These are phyloP conservation scores for Fusarium sp. DNA, from an alignment of 2,329 filamentous ascomycete genomes.

Conservation along the genomic window DNA sequence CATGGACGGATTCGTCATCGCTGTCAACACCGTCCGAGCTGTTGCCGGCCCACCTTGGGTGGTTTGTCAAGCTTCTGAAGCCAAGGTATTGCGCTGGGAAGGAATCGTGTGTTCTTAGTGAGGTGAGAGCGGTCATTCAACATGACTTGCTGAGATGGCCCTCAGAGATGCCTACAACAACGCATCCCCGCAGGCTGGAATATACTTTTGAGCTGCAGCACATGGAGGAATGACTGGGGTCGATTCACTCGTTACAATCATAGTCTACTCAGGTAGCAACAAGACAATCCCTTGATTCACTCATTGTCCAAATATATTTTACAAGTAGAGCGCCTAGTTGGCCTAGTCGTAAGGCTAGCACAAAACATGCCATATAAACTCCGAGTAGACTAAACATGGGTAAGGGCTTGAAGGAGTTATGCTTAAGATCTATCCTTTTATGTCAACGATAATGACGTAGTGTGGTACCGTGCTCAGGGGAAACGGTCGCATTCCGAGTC, in stretches of 20 bases:
- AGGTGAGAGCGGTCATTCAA: neutral
- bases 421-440: neutral
- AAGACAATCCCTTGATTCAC: neutral
- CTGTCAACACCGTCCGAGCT: neutral
- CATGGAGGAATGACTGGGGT: too few relatives aligned
- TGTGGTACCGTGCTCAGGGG: neutral
- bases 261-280: neutral
- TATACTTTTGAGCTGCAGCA: neutral
- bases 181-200: neutral
- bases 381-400: neutral
- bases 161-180: neutral
- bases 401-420: neutral
- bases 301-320: neutral
- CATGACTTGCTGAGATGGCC: neutral
- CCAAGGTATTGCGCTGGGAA: neutral
- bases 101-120: neutral
- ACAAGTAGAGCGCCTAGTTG: neutral
- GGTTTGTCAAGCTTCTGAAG: neutral
- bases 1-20: neutral
- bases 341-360: neutral
- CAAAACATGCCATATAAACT: neutral
- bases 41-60: neutral
- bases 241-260: neutral
- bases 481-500: neutral
- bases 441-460: neutral